Percentiles rank a stretch among this genome's conserved stretches.
phyloP scores from a whole-genome alignment of 805 yeast species.

The Teunomyces pallodes region DNA sequence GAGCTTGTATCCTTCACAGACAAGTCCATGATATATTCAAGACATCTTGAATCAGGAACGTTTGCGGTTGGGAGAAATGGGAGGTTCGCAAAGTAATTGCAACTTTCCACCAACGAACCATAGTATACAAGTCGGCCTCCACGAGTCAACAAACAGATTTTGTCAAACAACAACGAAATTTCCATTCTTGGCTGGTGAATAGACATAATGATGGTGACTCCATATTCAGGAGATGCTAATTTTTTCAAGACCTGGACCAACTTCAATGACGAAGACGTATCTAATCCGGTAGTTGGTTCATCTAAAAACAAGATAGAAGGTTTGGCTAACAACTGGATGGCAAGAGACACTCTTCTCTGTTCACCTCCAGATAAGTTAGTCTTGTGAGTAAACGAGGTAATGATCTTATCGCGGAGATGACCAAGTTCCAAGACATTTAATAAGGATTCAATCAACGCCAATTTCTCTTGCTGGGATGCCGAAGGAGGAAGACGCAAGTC shows the following conservation, averaged over 20 bases:
- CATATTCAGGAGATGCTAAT: constrained; percentile 43
- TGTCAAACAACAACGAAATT: constrained; percentile 65
- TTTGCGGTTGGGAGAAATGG: constrained; percentile 10
- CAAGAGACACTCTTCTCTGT: constrained; percentile 72
- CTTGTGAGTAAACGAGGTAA: constrained; percentile 48
- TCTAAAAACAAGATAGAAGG: constrained; percentile 78
- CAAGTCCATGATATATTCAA: constrained; percentile 36
- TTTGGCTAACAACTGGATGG: constrained; percentile 70
- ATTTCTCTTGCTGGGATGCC: constrained; percentile 43
- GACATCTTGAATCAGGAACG: constrained; percentile 11
- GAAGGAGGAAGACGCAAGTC: constrained; percentile 59
- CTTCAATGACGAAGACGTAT: constrained; percentile 70
- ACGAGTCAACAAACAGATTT: constrained; percentile 59
- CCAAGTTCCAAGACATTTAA: constrained; percentile 63
- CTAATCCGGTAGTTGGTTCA: constrained; percentile 88
- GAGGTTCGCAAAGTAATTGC: constrained; percentile 45
- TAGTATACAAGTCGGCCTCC: constrained; percentile 51
- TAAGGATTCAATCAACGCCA: constrained; percentile 53
- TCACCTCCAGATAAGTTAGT: constrained; percentile 83
- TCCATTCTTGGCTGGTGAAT: constrained; percentile 86
- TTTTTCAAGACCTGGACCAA: constrained; percentile 60
- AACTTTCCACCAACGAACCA: constrained; percentile 45
- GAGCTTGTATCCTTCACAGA: constrained; percentile 36
- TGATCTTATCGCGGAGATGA: constrained; percentile 58
- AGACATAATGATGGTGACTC: constrained; percentile 71